A percentile compares a stretch with the other conserved stretches of the same genome.
These are phyloP conservation scores for Sporobolomyces pararoseus DNA, from an alignment of 768 basidiomycete species.

Conservation along the genomic window DNA sequence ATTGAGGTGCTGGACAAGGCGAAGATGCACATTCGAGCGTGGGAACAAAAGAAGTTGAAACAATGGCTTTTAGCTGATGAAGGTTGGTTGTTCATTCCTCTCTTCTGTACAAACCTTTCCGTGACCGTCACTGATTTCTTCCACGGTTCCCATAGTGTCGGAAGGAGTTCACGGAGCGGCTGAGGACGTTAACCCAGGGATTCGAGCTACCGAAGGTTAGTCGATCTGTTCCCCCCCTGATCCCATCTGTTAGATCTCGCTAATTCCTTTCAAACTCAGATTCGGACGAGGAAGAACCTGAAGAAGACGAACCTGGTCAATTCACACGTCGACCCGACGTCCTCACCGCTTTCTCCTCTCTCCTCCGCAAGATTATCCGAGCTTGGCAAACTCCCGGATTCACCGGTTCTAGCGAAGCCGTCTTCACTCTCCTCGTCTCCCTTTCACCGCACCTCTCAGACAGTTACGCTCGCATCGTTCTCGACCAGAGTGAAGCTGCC, in stretches of 20 bases:
- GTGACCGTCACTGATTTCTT: background rate
- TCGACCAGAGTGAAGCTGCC: constrained; percentile 43
- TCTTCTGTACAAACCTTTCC: background rate
- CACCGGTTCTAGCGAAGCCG: constrained; percentile 39
- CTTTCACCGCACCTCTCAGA: constrained; percentile 48
- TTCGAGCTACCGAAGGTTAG: background rate
- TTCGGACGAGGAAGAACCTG: constrained; percentile 27
- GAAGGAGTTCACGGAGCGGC: background rate
- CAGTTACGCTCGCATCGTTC: constrained; percentile 32
- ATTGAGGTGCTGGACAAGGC: constrained; percentile 42
- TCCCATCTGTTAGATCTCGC: background rate
- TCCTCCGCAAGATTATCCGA: constrained; percentile 39
- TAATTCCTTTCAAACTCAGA: background rate
- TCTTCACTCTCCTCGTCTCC: constrained; percentile 48
- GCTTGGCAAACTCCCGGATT: constrained; percentile 35
- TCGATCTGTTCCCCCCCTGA: background rate
- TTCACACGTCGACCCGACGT: constrained; percentile 34
- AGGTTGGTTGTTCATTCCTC: constrained; percentile 10
- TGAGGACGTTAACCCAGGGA: background rate
- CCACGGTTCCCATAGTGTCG: background rate
- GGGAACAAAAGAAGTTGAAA: constrained; percentile 33
- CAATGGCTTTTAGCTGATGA: constrained; percentile 41
- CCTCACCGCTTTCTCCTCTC: constrained; percentile 34
- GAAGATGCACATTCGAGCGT: constrained; percentile 37
- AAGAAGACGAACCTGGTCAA: constrained; percentile 1